Conservation (phyloP, 2,329 filamentous ascomycete genomes). For the Fusarium begoniae region DNA sequence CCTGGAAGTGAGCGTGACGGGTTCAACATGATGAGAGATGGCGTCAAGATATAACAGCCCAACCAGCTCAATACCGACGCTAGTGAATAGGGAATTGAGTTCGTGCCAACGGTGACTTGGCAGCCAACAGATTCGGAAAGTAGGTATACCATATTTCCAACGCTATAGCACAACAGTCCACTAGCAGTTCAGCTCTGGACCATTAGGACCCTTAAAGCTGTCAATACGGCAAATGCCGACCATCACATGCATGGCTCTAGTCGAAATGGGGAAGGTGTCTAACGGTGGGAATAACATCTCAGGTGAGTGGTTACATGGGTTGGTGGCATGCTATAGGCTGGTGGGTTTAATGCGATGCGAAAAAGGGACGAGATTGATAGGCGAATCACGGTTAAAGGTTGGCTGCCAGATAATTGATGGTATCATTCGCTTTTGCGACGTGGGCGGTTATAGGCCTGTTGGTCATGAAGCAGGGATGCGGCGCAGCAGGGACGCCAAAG, state of each 20-base stretch:
- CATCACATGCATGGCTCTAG: neutral
- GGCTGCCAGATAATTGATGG: neutral
- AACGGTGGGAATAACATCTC: constrained; percentile 21
- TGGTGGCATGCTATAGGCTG: neutral
- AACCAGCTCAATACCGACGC: neutral
- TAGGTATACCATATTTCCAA: neutral
- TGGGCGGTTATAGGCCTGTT: neutral
- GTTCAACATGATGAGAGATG: neutral
- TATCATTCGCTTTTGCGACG: neutral
- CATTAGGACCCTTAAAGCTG: neutral
- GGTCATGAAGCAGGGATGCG: neutral
- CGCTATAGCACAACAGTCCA: neutral
- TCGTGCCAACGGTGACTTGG: constrained; percentile 13
- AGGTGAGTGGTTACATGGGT: constrained; percentile 11
- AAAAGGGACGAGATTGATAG: neutral
- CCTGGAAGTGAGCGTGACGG: neutral
- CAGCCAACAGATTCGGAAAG: neutral
- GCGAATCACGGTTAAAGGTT: neutral
- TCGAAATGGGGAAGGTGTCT: neutral
- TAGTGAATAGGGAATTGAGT: constrained; percentile 2
- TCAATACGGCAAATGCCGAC: constrained; percentile 3
- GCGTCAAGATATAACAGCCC: neutral
- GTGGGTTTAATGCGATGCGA: neutral
- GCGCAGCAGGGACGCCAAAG: neutral
- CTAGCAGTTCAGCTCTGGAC: neutral